These are phyloP conservation scores for Citrus sinensis DNA, from an alignment of 345 rosid genomes.

Conservation along the genomic window DVS_A1.0 CM039163.1:39465001-39465500, in stretches of 20 bases:
- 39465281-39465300: constrained; percentile 78
- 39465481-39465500: constrained; percentile 74
- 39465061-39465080: constrained; percentile 76
- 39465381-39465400: constrained; percentile 76
- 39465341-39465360: constrained; percentile 75
- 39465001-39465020: constrained; percentile 53
- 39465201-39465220: constrained; percentile 84
- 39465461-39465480: constrained; percentile 74
- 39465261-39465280: constrained; percentile 74
- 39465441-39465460: constrained; percentile 88
- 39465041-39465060: constrained; percentile 34
- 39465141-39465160: constrained; percentile 49
- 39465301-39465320: constrained; percentile 60
- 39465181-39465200: constrained; percentile 70
- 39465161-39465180: constrained; percentile 55
- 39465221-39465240: constrained; percentile 77
- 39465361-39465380: constrained; percentile 77
- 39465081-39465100: constrained; percentile 80
- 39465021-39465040: constrained; percentile 39
- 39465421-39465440: constrained; percentile 44
- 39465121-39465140: constrained; percentile 66
- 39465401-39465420: constrained; percentile 24
- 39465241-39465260: constrained; percentile 86
- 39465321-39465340: constrained; percentile 76
- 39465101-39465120: constrained; percentile 79